Evolutionary conservation across 2,329 filamentous ascomycete species (phyloP), one percentile per base, ranked within the genome.

Genomic region (Sporothrix pallida): DNA sequence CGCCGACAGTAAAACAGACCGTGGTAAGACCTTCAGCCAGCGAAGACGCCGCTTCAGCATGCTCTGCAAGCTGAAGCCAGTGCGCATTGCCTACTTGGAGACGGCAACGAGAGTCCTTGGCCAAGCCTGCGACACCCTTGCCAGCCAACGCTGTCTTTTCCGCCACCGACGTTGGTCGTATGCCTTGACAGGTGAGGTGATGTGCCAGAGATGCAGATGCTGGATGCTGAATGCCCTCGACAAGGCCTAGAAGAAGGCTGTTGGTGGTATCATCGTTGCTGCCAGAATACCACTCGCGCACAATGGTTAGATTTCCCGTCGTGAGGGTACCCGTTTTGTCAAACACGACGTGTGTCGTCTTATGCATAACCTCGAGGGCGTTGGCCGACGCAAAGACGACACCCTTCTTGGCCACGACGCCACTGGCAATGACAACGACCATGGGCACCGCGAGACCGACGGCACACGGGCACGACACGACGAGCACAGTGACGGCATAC

Each of bases 261-360:
- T 74, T 48, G 26, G 74, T 74, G 0, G 31, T 37, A 8, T 17
- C 17, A n/a, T n/a, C n/a, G n/a, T n/a, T n/a, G n/a, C 23, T 12
- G 12, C 46, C 56, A 8, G 76, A 68, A 42, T 48, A 78, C 74
- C 82, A 52, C 78, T 86, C 79, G 71, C 79, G 37, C 74, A 79
- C 79, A 72, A 88, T 80, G 63, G 82, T 80, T 46, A 92, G 77
- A 2, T 86, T 84, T 0, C 90, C 91, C 37, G 84, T 79, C 0
- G 92, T 95, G 9, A 95, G 80, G 0, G 92, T 95, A 0, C 93
- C 92, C 0, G 93, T 95, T 81, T 95, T 95, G 83, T 95, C 92
- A 76, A 95, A 92, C 0, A 95, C 86, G 1, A 94, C 87, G 77
- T 94, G 89, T 0, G 88, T 86, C 0, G 87, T 83, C 74, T 88